Conservation (phyloP, 352 stramenopile species). For the Globisporangium spinosum region DNA sequence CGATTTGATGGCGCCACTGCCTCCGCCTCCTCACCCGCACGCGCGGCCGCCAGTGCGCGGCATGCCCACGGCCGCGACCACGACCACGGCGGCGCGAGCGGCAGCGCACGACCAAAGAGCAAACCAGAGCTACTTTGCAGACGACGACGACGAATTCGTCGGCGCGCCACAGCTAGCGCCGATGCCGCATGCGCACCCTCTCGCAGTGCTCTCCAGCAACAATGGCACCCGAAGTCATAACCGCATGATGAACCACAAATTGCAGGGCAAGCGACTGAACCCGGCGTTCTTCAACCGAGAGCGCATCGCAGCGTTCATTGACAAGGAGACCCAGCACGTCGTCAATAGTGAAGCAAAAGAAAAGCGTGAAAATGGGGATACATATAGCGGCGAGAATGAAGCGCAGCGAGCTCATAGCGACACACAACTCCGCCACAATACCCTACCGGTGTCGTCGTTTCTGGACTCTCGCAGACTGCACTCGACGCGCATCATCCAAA, state of each 20-base stretch:
- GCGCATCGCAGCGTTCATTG: constrained; percentile 32
- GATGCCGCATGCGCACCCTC: constrained; percentile 50
- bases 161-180: constrained; percentile 35
- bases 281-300: constrained; percentile 53
- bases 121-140: constrained; percentile 6
- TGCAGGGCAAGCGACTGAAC: constrained; percentile 36
- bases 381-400: background rate
- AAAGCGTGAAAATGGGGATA: background rate
- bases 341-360: background rate
- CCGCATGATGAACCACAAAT: constrained; percentile 10
- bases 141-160: constrained; percentile 21
- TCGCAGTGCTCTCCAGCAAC: constrained; percentile 29
- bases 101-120: background rate
- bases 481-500: constrained; percentile 39
- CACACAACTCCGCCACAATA: background rate
- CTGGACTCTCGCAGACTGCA: constrained; percentile 28
- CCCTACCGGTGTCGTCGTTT: background rate
- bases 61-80: constrained; percentile 5
- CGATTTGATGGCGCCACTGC: constrained; percentile 49
- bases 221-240: constrained; percentile 16
- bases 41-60: constrained; percentile 22
- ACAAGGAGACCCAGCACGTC: constrained; percentile 15
- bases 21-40: constrained; percentile 40
- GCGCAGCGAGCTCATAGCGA: background rate
- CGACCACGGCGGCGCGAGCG: background rate